Evolutionary conservation across 163 green algal genomes (phyloP).

Genomic region (Picocystis sp.): DNA sequence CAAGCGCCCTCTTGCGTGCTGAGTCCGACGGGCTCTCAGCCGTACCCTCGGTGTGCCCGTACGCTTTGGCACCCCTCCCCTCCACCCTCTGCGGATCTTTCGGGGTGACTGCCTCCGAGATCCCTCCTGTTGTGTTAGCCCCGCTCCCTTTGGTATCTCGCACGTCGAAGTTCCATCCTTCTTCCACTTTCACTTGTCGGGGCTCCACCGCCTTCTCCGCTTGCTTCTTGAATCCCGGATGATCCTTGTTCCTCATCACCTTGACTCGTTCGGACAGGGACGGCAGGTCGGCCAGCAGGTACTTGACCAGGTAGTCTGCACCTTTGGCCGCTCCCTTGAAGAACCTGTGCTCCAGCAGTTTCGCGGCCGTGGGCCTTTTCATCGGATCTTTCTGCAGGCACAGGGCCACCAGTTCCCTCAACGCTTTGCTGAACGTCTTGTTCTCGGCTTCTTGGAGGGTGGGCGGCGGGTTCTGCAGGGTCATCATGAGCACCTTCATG

Average conservation of each 20-base stretch:
- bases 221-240: constrained; percentile 23
- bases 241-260: constrained; percentile 42
- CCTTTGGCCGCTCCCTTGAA: constrained; percentile 65
- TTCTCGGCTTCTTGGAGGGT: constrained; percentile 48
- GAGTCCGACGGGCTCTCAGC: no score
- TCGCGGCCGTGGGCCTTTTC: constrained; percentile 59
- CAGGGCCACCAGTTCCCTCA: constrained; percentile 77
- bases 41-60: no score
- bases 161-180: constrained; percentile 95
- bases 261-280: constrained; percentile 63
- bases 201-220: constrained; percentile 27
- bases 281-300: constrained; percentile 58
- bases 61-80: no score
- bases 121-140: constrained; percentile 8
- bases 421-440: constrained; percentile 68
- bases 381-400: constrained; percentile 88
- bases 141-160: constrained; percentile 58
- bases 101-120: not conserved
- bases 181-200: constrained; percentile 36
- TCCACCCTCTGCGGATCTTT: no score
- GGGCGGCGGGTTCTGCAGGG: constrained; percentile 81
- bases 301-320: constrained; percentile 37
- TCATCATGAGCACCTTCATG: constrained; percentile 81
- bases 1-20: no score
- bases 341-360: constrained; percentile 91